Conservation (phyloP, 129 eudicot genomes). For the Centella asiatica region DNA sequence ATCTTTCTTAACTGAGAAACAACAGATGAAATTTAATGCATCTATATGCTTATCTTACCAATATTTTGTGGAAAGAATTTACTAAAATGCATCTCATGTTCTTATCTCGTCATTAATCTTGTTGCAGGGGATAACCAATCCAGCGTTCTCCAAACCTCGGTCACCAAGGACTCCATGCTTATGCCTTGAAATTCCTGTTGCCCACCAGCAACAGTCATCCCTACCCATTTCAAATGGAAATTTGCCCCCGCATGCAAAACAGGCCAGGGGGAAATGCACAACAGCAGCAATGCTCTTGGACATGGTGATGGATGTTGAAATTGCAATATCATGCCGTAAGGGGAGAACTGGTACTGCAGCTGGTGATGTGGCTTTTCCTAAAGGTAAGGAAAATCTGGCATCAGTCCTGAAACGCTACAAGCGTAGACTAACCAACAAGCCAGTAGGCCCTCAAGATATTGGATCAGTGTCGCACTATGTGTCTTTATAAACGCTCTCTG, state of each 20-base stretch:
- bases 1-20: no score
- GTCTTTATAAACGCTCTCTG: slow-evolving; percentile 21
- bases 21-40: no score
- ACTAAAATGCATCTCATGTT: background rate
- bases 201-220: slow-evolving; percentile 43
- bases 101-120: background rate
- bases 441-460: slow-evolving; percentile 35
- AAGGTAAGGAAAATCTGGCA: slow-evolving; percentile 89
- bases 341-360: slow-evolving; percentile 96
- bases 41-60: background rate
- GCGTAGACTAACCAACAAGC: slow-evolving; percentile 56
- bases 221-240: slow-evolving; percentile 44
- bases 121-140: slow-evolving; percentile 68
- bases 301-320: slow-evolving; percentile 76
- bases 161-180: slow-evolving; percentile 68
- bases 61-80: background rate
- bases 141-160: slow-evolving; percentile 71
- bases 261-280: slow-evolving; percentile 55
- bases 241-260: slow-evolving; percentile 70
- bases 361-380: slow-evolving; percentile 88
- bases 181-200: slow-evolving; percentile 74
- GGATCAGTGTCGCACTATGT: slow-evolving; percentile 28
- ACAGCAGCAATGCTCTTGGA: slow-evolving; percentile 66
- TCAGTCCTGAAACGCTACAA: slow-evolving; percentile 87
- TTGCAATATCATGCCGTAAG: slow-evolving; percentile 75